These are phyloP conservation scores for Ophiobolus disseminans DNA, from an alignment of 2,329 filamentous ascomycete species.

Conservation along the genomic window DNA sequence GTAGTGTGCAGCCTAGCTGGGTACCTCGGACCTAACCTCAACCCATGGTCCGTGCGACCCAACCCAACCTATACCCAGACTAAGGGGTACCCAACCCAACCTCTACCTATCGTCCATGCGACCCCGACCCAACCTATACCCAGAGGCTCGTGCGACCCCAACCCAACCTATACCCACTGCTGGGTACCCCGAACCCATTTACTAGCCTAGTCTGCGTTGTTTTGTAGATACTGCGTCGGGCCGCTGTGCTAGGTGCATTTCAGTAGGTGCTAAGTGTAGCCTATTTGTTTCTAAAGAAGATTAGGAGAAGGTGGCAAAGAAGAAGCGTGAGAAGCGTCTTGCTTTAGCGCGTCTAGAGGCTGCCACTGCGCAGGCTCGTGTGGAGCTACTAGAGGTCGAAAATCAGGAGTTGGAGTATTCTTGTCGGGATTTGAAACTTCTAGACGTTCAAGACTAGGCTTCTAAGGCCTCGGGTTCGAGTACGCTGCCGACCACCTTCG, in stretches of 20 bases:
- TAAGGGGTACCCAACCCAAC: too few relatives aligned
- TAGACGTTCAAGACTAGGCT: neutral
- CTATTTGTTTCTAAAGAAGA: neutral
- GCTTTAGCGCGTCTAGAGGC: neutral
- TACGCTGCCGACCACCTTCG: neutral
- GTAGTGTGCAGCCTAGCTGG: too few relatives aligned
- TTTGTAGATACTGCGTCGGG: neutral
- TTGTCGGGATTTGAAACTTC: neutral
- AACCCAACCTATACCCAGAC: too few relatives aligned
- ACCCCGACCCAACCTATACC: too few relatives aligned
- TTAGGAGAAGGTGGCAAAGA: neutral
- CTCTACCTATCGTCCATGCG: too few relatives aligned
- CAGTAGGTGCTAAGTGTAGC: neutral
- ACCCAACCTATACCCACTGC: too few relatives aligned
- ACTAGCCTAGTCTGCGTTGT: neutral
- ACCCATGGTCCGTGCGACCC: too few relatives aligned
- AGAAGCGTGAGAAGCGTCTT: neutral
- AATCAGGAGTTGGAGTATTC: neutral
- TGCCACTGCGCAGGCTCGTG: neutral
- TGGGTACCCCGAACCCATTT: too few relatives aligned
- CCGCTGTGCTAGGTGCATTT: neutral
- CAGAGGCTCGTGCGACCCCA: too few relatives aligned
- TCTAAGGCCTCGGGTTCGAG: neutral
- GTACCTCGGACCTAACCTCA: too few relatives aligned
- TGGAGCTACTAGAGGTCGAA: neutral